Base-by-base conservation (phyloP, 495 filamentous ascomycete species). In the Trichoderma asperelloides region DNA sequence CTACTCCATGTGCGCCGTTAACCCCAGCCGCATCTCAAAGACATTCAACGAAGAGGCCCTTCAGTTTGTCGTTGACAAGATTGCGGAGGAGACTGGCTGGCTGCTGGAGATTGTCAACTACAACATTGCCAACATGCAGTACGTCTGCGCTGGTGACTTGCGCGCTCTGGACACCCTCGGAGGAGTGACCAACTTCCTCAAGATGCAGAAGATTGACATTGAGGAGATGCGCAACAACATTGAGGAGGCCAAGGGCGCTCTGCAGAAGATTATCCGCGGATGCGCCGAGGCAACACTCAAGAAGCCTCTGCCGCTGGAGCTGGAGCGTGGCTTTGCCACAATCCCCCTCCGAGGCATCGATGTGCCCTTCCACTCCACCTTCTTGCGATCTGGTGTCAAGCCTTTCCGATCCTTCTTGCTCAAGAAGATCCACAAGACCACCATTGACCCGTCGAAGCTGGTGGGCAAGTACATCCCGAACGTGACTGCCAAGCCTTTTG, bases 371-470 rank as follows among this genome's bases (percentile, higher is more conserved):
- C 95, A 98, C 82, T 93, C 89, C 71, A 98, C 96, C 51, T 98
- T 98, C 85, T 80, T 98, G 77, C 89, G 95, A 23, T 96, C 91
- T 25, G 95, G 95, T 71, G 95, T 98, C 77, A 98, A 98, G 82
- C 95, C 95, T 51, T 98, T 98, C 91, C 86, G 95, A 65, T 90
- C 86, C 64, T 98, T 98, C 83, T 78, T 98, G 72, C 87, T 97
- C 69, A 98, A 98, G 90, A 98, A 98, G 84, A 98, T 98, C 83
- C 90, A 97, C 83, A 95, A 96, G 84, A 96, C 91, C 23, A 94
- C 89, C 55, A 98, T 98, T 75, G 95, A 98, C 73, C 95, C 95
- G 18, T 87, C 89, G 80, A 98, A 98, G 81, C 79, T 98, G 71
- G 80, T 98, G 70, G 96, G 95, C 66, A 98, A 98, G 82, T 98